A percentile compares a stretch with the other conserved stretches of the same genome.
Conservation (phyloP, 192 early-diverging fungal genomes). For the Rhizoclosmatium globosum region DNA sequence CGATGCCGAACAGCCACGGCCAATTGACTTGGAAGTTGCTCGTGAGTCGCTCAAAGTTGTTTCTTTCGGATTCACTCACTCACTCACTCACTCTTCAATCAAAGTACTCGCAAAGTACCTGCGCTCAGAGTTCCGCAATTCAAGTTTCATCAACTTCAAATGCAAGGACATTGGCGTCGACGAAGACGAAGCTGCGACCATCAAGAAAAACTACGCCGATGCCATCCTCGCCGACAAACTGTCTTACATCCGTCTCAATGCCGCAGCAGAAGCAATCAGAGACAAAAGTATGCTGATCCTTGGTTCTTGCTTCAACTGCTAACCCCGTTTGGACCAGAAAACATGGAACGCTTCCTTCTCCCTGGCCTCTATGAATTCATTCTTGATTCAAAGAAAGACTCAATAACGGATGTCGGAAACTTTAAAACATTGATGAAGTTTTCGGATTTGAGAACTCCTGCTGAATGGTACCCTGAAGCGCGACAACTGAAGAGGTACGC, state of each 20-base stretch:
- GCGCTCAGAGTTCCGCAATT: background rate
- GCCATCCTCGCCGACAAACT: constrained; percentile 1
- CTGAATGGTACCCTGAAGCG: constrained; percentile 80
- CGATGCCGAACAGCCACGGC: too few species aligned
- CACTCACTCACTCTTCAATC: too few species aligned
- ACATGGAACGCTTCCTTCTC: constrained; percentile 46
- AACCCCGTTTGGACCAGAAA: constrained; percentile 10
- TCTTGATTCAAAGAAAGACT: background rate
- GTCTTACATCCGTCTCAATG: constrained; percentile 4
- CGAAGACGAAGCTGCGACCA: background rate
- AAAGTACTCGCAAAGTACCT: background rate
- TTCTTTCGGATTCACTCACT: too few species aligned
- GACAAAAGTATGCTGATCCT: background rate
- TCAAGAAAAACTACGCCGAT: background rate
- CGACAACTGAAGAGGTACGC: constrained; percentile 65
- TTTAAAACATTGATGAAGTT: constrained; percentile 52
- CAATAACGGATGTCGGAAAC: constrained; percentile 3
- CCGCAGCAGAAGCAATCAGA: background rate
- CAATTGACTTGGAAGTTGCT: too few species aligned
- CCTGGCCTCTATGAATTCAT: constrained; percentile 46
- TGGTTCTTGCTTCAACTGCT: background rate
- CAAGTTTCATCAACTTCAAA: background rate
- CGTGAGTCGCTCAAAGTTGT: too few species aligned
- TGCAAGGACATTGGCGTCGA: constrained; percentile 12
- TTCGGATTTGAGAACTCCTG: constrained; percentile 79